Base-by-base conservation (phyloP, 805 yeast genomes). In the Barnettozyma sp. region DNA sequence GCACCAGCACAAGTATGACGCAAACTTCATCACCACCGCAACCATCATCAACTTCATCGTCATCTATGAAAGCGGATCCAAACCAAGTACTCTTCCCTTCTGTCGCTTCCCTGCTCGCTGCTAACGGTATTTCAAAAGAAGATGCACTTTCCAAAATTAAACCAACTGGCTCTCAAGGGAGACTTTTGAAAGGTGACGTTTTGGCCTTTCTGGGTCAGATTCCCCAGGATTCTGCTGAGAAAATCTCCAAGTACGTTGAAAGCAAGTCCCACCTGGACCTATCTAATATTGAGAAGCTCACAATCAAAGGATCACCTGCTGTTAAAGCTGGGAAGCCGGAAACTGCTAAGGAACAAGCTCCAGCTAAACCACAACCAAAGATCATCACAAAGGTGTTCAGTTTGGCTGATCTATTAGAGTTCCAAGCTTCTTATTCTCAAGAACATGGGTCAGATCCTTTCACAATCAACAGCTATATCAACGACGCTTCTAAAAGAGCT, bases 111-210 rank as follows among this genome's bases (percentile, higher is more conserved):
- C 63, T 90, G 20, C 64, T 90, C 25, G 73, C 70, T 26, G 66
- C 66, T 39, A 70, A 85, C 52, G 57, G 69, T 36, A 77, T 90
- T 39, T 71, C 90, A 2, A 60, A 58, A 38, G 80, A 71, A 27
- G 90, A 82, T 18, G 96, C 95, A 2, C 42, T 82, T 15, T 50
- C 64, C 7, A 76, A 79, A 44, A 84, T 90, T 49, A 65, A 73
- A 26, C 94, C 96, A 7, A 70, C 94, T 1, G 98, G 97, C 15
- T 94, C 94, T 20, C 71, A 78, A 38, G 97, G 97, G 8, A 72
- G 95, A 52, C 56, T 90, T 26, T 68, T 90, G 44, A 84, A 82
- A 62, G 97, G 97, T 44, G 98, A 90, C 58, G 90, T 88, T 2
- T 68, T 88, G 45, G 92, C 94, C 0, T 77, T 74, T 54, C 52